Percentiles rank a stretch among this genome's conserved stretches.
Evolutionary conservation across 2,329 filamentous ascomycete species (phyloP).

Genomic region (Xylariaceae sp.): DNA sequence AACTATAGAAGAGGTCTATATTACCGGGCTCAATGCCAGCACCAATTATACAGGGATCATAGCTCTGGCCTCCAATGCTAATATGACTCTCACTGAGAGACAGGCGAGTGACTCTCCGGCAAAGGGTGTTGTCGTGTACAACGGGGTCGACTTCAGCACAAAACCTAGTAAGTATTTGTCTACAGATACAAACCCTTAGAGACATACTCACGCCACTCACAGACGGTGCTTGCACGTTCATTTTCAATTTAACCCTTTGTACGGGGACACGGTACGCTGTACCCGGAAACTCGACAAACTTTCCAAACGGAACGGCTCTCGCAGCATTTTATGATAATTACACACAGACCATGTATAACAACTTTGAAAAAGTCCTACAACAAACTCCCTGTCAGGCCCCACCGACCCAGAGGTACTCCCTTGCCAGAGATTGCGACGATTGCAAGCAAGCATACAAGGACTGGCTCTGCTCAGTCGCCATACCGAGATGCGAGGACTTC

Average conservation of each 20-base stretch:
- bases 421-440: constrained; percentile 68
- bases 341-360: constrained; percentile 61
- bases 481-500: constrained; percentile 89
- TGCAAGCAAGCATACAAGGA: constrained; percentile 79
- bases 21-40: constrained; percentile 66
- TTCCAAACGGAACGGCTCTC: constrained; percentile 55
- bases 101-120: constrained; percentile 53
- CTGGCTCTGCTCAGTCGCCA: constrained; percentile 91
- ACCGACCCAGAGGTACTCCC: constrained; percentile 69
- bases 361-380: constrained; percentile 75
- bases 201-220: constrained; percentile 2
- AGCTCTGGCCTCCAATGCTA: constrained; percentile 44
- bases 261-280: constrained; percentile 85
- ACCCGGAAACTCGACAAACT: constrained; percentile 65
- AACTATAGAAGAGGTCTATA: constrained; percentile 84
- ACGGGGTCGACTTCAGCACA: constrained; percentile 67
- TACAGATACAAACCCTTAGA: background rate
- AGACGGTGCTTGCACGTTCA: constrained; percentile 60
- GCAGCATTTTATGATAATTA: constrained; percentile 72
- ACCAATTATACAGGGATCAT: constrained; percentile 69
- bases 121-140: constrained; percentile 67
- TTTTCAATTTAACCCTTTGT: constrained; percentile 87
- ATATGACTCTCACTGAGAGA: constrained; percentile 41
- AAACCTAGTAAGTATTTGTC: constrained; percentile 55
- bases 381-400: constrained; percentile 81